Evolutionary conservation across 1,284 basidiomycete species (phyloP).

Genomic region (Fomitopsis palustris): DNA sequence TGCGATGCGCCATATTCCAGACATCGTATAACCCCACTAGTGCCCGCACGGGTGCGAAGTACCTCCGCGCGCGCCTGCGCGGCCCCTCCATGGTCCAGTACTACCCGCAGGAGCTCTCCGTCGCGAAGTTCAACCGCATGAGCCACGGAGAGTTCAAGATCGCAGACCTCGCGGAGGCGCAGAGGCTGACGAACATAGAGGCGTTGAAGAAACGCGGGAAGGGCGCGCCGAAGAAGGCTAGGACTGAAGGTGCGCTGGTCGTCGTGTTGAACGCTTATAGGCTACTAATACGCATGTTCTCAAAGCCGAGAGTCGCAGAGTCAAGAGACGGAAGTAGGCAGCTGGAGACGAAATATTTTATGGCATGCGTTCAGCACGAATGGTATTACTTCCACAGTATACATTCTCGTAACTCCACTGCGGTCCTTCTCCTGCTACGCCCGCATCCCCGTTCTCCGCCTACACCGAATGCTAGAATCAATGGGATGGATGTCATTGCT

Average conservation of each 20-base stretch:
- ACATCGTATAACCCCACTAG: slow-evolving; percentile 81
- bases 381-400: background rate
- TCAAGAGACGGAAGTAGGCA: slow-evolving; percentile 23
- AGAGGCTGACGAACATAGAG: slow-evolving; percentile 63
- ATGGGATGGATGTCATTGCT: too few relatives aligned
- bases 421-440: too few relatives aligned
- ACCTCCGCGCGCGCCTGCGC: slow-evolving; percentile 70
- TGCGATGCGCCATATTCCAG: slow-evolving; percentile 75
- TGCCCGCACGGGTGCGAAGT: slow-evolving; percentile 80
- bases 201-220: slow-evolving; percentile 72
- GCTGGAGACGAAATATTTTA: background rate
- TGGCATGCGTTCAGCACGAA: background rate
- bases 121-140: slow-evolving; percentile 48
- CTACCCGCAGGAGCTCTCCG: slow-evolving; percentile 59
- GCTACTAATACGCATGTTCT: too few relatives aligned
- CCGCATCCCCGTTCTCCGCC: too few relatives aligned
- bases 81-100: slow-evolving; percentile 80
- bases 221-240: slow-evolving; percentile 77
- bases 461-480: too few relatives aligned
- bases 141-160: slow-evolving; percentile 42
- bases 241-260: slow-evolving; percentile 51
- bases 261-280: background rate
- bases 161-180: slow-evolving; percentile 59
- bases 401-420: too few relatives aligned
- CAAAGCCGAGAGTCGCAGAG: slow-evolving; percentile 42